Evolutionary conservation across 768 basidiomycete species (phyloP).

Genomic region (Suillus spraguei): DNA sequence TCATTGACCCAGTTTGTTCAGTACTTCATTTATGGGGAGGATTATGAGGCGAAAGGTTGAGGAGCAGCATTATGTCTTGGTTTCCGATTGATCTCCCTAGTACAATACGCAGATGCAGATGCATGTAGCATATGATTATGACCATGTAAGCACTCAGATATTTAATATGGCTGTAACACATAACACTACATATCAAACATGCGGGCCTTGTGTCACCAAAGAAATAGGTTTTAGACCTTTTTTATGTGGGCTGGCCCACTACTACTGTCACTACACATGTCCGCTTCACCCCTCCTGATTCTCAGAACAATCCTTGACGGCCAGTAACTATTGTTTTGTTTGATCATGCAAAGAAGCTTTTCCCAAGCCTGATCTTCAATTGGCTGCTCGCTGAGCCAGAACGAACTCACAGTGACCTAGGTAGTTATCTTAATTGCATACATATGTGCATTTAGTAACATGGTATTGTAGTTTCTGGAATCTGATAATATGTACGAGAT

Average conservation of each 20-base stretch:
- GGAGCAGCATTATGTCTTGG: background rate
- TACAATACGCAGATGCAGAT: background rate
- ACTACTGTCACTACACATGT: too few species aligned
- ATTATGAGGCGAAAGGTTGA: background rate
- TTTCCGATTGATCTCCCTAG: background rate
- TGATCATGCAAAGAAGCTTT: background rate
- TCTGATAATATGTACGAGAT: background rate
- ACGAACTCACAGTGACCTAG: background rate
- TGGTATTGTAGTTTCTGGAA: background rate
- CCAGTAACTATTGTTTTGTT: background rate
- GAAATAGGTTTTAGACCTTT: background rate
- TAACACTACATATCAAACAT: background rate
- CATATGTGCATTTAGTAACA: background rate
- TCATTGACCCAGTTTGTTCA: background rate
- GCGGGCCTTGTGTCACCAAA: background rate
- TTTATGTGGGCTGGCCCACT: background rate
- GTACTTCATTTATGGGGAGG: conserved; percentile 12
- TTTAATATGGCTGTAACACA: background rate
- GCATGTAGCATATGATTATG: background rate
- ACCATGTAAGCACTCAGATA: background rate
- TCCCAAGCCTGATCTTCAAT: background rate
- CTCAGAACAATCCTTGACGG: background rate
- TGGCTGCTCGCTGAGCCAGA: background rate
- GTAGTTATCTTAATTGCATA: background rate
- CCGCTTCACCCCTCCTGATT: too few species aligned